Evolutionary conservation across 1,139 yeast genomes (phyloP).

Genomic region (Magnusiomyces ingens): DNA sequence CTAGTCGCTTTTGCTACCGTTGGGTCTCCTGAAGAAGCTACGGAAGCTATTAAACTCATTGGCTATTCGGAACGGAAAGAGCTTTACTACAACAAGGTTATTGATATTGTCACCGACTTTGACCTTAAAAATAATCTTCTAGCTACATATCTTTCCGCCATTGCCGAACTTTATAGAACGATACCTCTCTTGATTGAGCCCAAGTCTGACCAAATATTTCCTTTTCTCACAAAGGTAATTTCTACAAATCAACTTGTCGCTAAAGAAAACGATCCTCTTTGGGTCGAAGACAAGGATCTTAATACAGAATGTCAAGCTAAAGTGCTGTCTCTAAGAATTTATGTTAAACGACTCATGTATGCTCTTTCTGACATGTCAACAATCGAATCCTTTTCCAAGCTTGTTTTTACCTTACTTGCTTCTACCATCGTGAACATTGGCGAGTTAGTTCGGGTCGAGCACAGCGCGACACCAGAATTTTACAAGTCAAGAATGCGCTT

Average conservation of each 20-base stretch:
- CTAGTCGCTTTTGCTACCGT: slow-evolving; percentile 40
- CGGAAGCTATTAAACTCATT: slow-evolving; percentile 57
- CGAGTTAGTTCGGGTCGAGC: slow-evolving; percentile 55
- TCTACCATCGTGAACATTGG: slow-evolving; percentile 73
- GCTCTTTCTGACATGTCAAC: slow-evolving; percentile 34
- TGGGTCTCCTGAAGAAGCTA: slow-evolving; percentile 60
- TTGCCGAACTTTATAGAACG: slow-evolving; percentile 55
- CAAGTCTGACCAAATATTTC: slow-evolving; percentile 51
- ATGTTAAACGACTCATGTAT: slow-evolving; percentile 58
- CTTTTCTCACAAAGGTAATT: slow-evolving; percentile 40
- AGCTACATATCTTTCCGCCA: slow-evolving; percentile 51
- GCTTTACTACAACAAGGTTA: slow-evolving; percentile 35
- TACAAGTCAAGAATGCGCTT: slow-evolving; percentile 59
- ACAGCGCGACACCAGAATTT: slow-evolving; percentile 57
- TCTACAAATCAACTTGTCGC: slow-evolving; percentile 4
- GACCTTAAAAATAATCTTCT: slow-evolving; percentile 35
- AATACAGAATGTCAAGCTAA: slow-evolving; percentile 38
- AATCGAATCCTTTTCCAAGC: slow-evolving; percentile 43
- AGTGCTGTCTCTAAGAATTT: slow-evolving; percentile 46
- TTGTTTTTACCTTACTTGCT: slow-evolving; percentile 59
- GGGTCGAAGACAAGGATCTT: slow-evolving; percentile 47
- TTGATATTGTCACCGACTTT: slow-evolving; percentile 33
- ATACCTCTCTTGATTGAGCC: slow-evolving; percentile 49
- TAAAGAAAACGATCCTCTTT: slow-evolving; percentile 32
- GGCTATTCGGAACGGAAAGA: slow-evolving; percentile 40